Conservation (phyloP, 116 monocot species). For the Cymodocea nodosa region DNA sequence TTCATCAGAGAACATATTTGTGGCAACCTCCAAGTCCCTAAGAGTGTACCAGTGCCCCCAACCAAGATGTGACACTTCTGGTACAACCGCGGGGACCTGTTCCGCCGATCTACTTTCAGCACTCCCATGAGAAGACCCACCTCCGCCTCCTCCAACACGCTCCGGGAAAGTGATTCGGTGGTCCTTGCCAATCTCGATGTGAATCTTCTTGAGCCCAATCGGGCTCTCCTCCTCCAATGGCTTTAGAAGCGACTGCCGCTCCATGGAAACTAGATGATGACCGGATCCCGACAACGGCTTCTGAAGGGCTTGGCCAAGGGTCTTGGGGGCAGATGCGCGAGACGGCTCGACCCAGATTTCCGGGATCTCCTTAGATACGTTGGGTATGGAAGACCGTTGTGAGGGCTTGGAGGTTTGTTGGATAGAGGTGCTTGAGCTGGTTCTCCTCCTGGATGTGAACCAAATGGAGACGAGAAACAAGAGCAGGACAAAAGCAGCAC, state of each 20-base stretch:
- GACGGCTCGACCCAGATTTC: slow-evolving; percentile 15
- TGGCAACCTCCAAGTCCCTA: slow-evolving; percentile 48
- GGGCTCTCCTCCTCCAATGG: slow-evolving; percentile 18
- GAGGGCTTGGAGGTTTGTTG: background rate
- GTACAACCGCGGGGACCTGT: slow-evolving; percentile 11
- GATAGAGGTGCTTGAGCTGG: slow-evolving; percentile 6
- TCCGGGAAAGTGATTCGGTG: slow-evolving; percentile 45
- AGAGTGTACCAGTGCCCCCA: slow-evolving; percentile 72
- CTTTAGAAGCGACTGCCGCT: slow-evolving; percentile 9
- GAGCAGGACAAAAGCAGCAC: slow-evolving; percentile 31
- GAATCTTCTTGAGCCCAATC: slow-evolving; percentile 16
- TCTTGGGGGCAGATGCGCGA: slow-evolving; percentile 1
- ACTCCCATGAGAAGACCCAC: slow-evolving; percentile 26
- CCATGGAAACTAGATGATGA: slow-evolving; percentile 5
- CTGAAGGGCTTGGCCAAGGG: slow-evolving; percentile 2
- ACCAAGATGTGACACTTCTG: slow-evolving; percentile 47
- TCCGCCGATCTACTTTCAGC: slow-evolving; percentile 27
- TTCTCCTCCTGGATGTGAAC: slow-evolving; percentile 20
- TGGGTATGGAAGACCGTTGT: slow-evolving; percentile 4
- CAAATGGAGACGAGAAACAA: slow-evolving; percentile 35
- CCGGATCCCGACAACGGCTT: slow-evolving; percentile 5
- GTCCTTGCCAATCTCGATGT: slow-evolving; percentile 44
- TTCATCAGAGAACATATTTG: slow-evolving; percentile 25
- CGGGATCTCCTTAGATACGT: slow-evolving; percentile 19
- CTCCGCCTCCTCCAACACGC: slow-evolving; percentile 13